Evolutionary conservation across 2,329 filamentous ascomycete genomes (phyloP), one percentile per base, ranked within the genome.

Genomic region (Botrytis cinerea): DNA sequence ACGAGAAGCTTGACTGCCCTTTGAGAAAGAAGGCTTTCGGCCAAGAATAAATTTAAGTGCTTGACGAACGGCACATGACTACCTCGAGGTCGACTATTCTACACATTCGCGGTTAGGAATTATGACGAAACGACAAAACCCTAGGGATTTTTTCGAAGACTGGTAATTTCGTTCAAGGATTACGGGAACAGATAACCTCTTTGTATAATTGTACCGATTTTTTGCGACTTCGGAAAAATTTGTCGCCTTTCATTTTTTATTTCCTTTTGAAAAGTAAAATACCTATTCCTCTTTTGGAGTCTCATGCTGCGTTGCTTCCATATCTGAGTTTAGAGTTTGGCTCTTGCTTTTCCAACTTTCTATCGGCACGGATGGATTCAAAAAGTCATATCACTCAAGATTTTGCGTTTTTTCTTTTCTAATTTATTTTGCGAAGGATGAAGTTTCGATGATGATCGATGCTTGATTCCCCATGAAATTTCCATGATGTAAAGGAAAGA

Each of bases 1-100:
- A 78, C 73, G 62, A 98, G 83, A 95, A 98, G 90, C 90, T 93
- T 80, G 90, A 93, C 81, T 99, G 96, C 91, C 93, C 95, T 81
- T 61, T 70, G 68, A 61, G 66, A 57, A 69, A 69, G 66, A 69
- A 69, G 66, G 66, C 66, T 69, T 69, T 69, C 38, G 66, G 66
- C 25, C 66, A 69, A 69, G 66, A 69, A 69, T 69, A 94, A 92
- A 87, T 93, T 57, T 92, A 84, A 73, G 67, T 70, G 46, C 72
- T 69, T 57, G 60, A 35, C 51, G 48, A 45, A 72, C 70, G 70
- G 70, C 54, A 76, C 76, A 79, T 78, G 75, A 73, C 70, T 77
- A 76, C 77, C 76, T 76, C 70, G 76, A 73, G 75, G 73, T 70
- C 57, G 62, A 66, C 66, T 59, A 75, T 75, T 78, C 76, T 74